These are phyloP conservation scores for Cercis canadensis DNA, from an alignment of 306 rosid species.

Conservation along the genomic window DNA sequence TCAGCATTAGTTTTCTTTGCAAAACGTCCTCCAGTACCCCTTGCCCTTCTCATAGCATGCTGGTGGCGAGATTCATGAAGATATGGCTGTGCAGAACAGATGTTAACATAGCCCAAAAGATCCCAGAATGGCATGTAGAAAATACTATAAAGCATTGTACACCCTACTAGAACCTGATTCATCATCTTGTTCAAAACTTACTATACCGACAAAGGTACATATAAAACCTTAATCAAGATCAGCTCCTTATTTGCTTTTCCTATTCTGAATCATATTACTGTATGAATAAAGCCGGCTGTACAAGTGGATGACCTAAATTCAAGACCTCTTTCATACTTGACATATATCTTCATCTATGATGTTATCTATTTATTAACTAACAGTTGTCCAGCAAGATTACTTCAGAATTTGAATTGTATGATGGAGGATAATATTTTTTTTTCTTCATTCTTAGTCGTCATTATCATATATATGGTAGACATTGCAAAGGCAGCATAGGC, in stretches of 20 bases:
- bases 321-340: too few species aligned
- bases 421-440: not conserved
- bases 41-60: slow-evolving; percentile 97
- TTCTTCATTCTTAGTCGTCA: not conserved
- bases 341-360: not conserved
- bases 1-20: slow-evolving; percentile 71
- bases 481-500: slow-evolving; percentile 2
- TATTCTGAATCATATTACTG: slow-evolving; percentile 2
- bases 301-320: too few species aligned
- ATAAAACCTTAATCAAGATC: slow-evolving; percentile 1
- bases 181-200: not conserved
- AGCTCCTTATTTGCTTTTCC: slow-evolving; percentile 11
- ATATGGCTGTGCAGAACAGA: slow-evolving; percentile 71
- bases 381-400: not conserved
- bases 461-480: not conserved
- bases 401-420: too few species aligned
- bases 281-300: too few species aligned
- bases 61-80: slow-evolving; percentile 98
- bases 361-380: not conserved
- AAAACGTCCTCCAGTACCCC: slow-evolving; percentile 95
- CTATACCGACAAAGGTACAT: not conserved
- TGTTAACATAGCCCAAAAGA: slow-evolving; percentile 35
- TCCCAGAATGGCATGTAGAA: not conserved
- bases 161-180: slow-evolving; percentile 1
- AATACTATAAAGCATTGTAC: slow-evolving; percentile 7